Evolutionary conservation across 331 rosid genomes (phyloP).

Genomic region (Malus hybrid): DNA sequence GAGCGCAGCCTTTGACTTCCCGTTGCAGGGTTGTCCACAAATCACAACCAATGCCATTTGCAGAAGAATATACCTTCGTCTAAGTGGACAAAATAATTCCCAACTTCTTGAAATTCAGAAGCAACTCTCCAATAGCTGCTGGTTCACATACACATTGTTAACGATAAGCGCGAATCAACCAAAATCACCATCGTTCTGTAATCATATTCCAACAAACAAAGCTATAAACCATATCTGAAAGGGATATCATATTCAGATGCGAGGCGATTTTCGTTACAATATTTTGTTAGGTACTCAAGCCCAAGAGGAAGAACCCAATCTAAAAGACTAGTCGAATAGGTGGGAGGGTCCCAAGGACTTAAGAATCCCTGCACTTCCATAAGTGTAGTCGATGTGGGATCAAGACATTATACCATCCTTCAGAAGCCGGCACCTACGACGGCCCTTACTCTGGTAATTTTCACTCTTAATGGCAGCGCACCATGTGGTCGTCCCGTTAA

Average conservation of each 20-base stretch:
- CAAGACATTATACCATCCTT: too few species aligned
- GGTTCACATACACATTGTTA: not conserved
- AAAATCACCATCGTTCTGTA: not conserved
- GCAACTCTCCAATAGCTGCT: not conserved
- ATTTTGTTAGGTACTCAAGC: too few species aligned
- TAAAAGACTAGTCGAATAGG: too few species aligned
- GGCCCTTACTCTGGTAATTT: too few species aligned
- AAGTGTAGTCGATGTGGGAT: too few species aligned
- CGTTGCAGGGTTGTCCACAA: conserved; percentile 94
- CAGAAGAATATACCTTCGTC: not conserved
- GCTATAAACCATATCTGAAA: not conserved
- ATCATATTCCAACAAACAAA: not conserved
- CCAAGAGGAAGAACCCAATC: too few species aligned
- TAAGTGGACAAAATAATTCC: not conserved
- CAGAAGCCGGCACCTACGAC: too few species aligned
- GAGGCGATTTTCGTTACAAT: not conserved
- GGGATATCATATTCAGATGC: not conserved
- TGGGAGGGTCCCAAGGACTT: too few species aligned
- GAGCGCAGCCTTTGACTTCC: conserved; percentile 72
- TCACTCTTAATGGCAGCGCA: too few species aligned
- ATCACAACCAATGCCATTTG: conserved; percentile 86
- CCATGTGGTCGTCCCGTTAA: too few species aligned
- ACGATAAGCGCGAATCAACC: not conserved
- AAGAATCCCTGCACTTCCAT: too few species aligned
- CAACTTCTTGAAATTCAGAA: not conserved